Evolutionary conservation across 305 asterid species (phyloP).

Genomic region (Andrographis paniculata): DNA sequence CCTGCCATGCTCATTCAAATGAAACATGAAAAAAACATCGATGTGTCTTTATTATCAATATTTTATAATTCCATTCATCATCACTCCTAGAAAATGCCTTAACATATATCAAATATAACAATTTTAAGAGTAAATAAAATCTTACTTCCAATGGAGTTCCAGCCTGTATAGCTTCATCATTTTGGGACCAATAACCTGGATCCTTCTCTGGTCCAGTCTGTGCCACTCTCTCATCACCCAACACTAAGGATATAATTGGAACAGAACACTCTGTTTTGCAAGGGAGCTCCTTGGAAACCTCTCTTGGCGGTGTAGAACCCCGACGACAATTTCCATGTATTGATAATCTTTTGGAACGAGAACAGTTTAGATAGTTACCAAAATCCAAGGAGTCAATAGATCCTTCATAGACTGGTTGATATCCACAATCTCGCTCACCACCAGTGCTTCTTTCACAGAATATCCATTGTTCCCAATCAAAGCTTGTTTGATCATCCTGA

Average conservation of each 20-base stretch:
- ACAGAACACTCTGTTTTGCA: slow-evolving; percentile 19
- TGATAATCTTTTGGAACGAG: slow-evolving; percentile 24
- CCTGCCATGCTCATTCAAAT: slow-evolving; percentile 3
- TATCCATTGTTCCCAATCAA: slow-evolving; percentile 72
- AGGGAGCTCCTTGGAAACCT: slow-evolving; percentile 19
- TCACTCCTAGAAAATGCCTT: slow-evolving; percentile 13
- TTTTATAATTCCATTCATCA: slow-evolving; percentile 1
- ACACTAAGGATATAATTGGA: slow-evolving; percentile 20
- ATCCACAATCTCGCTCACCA: slow-evolving; percentile 30
- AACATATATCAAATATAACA: slow-evolving; percentile 8
- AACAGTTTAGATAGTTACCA: slow-evolving; percentile 35
- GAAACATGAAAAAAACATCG: slow-evolving; percentile 9
- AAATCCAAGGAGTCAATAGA: slow-evolving; percentile 51
- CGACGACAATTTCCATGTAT: slow-evolving; percentile 25
- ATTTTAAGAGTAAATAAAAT: slow-evolving; percentile 15
- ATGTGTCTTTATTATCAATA: neutral
- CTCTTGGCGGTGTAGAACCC: slow-evolving; percentile 23
- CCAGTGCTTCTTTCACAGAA: slow-evolving; percentile 42
- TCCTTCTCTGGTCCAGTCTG: slow-evolving; percentile 22
- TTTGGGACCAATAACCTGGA: slow-evolving; percentile 22
- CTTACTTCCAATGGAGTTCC: slow-evolving; percentile 27
- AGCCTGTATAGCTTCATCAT: slow-evolving; percentile 22
- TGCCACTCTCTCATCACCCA: slow-evolving; percentile 21
- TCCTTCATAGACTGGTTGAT: slow-evolving; percentile 41
- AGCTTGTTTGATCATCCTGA: slow-evolving; percentile 47